Conservation (phyloP, 176 grass and related monocot species). For the Eremochloa ophiuroides region DNA sequence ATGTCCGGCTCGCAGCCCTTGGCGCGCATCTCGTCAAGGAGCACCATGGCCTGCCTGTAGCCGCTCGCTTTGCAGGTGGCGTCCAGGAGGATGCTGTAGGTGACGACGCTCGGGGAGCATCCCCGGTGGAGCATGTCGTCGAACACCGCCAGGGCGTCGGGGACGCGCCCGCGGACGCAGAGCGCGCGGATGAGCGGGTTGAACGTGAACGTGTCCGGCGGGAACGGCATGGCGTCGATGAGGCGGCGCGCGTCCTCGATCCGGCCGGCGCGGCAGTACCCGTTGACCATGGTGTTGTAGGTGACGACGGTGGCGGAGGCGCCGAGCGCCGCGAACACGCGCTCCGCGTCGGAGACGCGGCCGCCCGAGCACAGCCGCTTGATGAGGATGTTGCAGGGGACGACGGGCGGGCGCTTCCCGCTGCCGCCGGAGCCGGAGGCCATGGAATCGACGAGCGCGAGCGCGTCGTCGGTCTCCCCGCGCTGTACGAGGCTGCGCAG, state of each 20-base stretch:
- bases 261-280: constrained; percentile 47
- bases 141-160: constrained; percentile 38
- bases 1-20: constrained; percentile 54
- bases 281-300: constrained; percentile 56
- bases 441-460: constrained; percentile 27
- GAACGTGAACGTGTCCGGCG: constrained; percentile 51
- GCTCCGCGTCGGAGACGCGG: constrained; percentile 32
- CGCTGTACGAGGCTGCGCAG: constrained; percentile 39
- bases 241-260: constrained; percentile 37
- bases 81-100: constrained; percentile 58
- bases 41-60: constrained; percentile 36
- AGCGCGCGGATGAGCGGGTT: constrained; percentile 51
- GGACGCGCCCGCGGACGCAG: constrained; percentile 34
- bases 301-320: constrained; percentile 46
- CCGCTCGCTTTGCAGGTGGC: constrained; percentile 45
- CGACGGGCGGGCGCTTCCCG: constrained; percentile 5
- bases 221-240: constrained; percentile 43
- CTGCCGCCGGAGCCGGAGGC: not conserved
- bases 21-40: constrained; percentile 49
- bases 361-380: constrained; percentile 50
- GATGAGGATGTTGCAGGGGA: constrained; percentile 63
- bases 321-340: constrained; percentile 37
- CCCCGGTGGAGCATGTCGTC: constrained; percentile 46
- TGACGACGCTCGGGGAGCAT: constrained; percentile 46
- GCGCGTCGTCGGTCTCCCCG: constrained; percentile 27